These are phyloP conservation scores for Cephalotrichum gorgonifer DNA, from an alignment of 2,329 filamentous ascomycete species.

Conservation along the genomic window DNA sequence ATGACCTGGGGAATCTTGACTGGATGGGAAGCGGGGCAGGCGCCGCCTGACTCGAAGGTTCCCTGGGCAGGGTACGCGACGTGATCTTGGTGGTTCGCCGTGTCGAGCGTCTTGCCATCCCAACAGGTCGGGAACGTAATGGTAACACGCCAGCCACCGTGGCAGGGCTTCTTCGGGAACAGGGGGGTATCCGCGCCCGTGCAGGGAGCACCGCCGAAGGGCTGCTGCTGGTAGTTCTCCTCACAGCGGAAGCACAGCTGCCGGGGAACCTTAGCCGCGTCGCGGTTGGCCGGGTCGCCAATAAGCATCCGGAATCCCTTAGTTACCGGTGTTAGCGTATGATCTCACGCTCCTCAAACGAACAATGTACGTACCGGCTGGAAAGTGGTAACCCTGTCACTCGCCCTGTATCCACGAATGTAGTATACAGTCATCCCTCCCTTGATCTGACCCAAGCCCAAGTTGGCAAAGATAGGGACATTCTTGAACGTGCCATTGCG, in stretches of 20 bases:
- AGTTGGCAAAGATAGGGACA: conserved; percentile 53
- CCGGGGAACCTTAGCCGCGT: conserved; percentile 14
- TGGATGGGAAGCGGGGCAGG: conserved; percentile 7
- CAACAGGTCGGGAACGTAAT: conserved; percentile 37
- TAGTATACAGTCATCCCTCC: conserved; percentile 34
- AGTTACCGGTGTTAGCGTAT: not conserved
- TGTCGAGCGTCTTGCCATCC: conserved; percentile 9
- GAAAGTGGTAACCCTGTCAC: conserved; percentile 29
- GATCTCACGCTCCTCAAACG: not conserved
- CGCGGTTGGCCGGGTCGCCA: conserved; percentile 29
- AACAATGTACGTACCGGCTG: conserved; percentile 18
- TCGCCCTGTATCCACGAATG: conserved; percentile 15
- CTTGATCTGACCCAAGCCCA: conserved; percentile 31
- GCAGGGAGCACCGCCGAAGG: conserved; percentile 39
- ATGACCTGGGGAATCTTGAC: conserved; percentile 9
- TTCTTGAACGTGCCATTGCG: conserved; percentile 43
- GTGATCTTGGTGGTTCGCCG: conserved; percentile 6
- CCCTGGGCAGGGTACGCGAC: conserved; percentile 5
- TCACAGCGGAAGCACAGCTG: conserved; percentile 34
- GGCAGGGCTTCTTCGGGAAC: conserved; percentile 31
- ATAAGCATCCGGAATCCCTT: conserved; percentile 37
- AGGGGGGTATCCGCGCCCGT: conserved; percentile 36
- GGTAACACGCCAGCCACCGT: conserved; percentile 43
- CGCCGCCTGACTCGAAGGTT: conserved; percentile 6
- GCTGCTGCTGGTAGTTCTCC: conserved; percentile 31